phyloP scores from a whole-genome alignment of 139 green algal species.

The Chlamydomonas incerta region DNA sequence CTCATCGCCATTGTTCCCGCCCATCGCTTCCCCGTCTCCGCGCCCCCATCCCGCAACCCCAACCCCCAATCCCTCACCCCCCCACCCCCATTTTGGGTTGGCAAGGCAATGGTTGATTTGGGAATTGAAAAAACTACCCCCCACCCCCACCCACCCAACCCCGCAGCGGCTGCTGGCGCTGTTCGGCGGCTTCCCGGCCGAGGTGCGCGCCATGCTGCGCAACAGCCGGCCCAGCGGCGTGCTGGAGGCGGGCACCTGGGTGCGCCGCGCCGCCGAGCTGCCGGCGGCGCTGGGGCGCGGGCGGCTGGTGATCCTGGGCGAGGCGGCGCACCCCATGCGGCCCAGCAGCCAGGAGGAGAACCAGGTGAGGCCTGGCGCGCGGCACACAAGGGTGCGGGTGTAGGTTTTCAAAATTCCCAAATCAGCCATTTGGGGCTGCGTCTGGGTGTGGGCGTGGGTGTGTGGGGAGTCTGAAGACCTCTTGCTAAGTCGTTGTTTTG shows the following conservation, averaged over 20 bases:
- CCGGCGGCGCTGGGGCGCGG: conserved; percentile 46
- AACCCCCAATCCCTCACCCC: neutral
- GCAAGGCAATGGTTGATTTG: too few relatives aligned
- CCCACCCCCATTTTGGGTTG: neutral
- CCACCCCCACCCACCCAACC: neutral
- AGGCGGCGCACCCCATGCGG: conserved; percentile 52
- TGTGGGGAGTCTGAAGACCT: too few relatives aligned
- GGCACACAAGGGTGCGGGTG: neutral
- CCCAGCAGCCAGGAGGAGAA: conserved; percentile 44
- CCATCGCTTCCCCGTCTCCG: too few relatives aligned
- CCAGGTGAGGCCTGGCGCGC: conserved; percentile 1
- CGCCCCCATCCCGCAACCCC: too few relatives aligned
- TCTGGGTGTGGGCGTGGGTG: too few relatives aligned
- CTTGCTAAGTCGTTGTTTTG: too few relatives aligned
- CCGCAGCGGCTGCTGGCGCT: conserved; percentile 13
- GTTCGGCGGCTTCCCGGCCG: conserved; percentile 29
- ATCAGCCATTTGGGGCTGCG: too few relatives aligned
- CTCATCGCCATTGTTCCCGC: neutral
- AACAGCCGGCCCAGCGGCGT: conserved; percentile 3
- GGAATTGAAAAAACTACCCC: too few relatives aligned
- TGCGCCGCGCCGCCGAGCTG: conserved; percentile 37
- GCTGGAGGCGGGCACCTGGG: conserved; percentile 21
- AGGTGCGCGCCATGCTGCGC: conserved; percentile 34
- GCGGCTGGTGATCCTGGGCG: conserved; percentile 47
- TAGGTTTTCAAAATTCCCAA: neutral